Evolutionary conservation across 2,329 filamentous ascomycete genomes (phyloP).

Genomic region (Lachnellula suecica): DNA sequence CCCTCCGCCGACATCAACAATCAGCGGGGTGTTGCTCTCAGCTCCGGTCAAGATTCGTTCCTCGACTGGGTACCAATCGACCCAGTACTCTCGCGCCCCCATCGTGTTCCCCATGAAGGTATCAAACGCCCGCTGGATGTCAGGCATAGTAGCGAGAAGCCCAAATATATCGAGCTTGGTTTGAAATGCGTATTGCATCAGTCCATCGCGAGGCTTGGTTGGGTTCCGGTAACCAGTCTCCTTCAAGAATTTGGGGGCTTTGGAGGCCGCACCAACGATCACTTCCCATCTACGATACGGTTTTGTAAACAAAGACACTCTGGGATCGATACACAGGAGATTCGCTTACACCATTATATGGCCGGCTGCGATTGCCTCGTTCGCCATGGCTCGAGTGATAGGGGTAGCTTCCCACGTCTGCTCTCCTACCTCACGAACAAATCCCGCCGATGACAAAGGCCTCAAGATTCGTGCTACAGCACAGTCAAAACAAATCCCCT

Average conservation of each 20-base stretch:
- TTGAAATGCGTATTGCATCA: constrained; percentile 11
- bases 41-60: constrained; percentile 6
- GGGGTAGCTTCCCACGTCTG: constrained; percentile 5
- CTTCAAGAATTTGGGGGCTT: constrained; percentile 8
- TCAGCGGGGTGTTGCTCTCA: not conserved
- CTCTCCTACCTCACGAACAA: constrained; percentile 3
- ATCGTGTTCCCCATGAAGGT: constrained; percentile 10
- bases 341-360: constrained; percentile 8
- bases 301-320: not conserved
- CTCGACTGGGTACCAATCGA: constrained; percentile 8
- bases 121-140: constrained; percentile 6
- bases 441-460: not conserved
- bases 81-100: constrained; percentile 4
- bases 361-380: not conserved
- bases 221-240: constrained; percentile 7
- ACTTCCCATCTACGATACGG: not conserved
- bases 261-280: not conserved
- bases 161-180: constrained; percentile 7
- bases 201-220: constrained; percentile 1
- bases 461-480: constrained; percentile 7
- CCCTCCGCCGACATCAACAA: constrained; percentile 16
- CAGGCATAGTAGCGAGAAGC: constrained; percentile 2
- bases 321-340: not conserved
- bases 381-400: constrained; percentile 1
- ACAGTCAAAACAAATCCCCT: not conserved